Conservation (phyloP, 2,329 filamentous ascomycete species). For the Cryphonectria radicalis region DNA sequence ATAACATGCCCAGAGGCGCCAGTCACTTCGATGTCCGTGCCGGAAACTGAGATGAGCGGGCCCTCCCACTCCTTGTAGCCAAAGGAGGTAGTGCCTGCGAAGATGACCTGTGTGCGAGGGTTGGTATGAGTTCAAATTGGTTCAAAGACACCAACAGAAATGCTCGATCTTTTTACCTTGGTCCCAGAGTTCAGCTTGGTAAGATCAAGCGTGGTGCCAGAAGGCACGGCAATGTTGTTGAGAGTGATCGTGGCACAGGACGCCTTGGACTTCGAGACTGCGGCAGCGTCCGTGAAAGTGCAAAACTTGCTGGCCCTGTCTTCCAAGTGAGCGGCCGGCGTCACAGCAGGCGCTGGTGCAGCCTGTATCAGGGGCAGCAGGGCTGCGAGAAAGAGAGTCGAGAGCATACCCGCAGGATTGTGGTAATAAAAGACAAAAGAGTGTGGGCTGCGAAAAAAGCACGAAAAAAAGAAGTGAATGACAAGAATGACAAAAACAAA, state of each 20-base stretch:
- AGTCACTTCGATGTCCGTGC: slow-evolving; percentile 29
- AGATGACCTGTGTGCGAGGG: slow-evolving; percentile 31
- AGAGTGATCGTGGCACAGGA: slow-evolving; percentile 45
- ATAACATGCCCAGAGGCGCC: slow-evolving; percentile 32
- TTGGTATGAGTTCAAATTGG: neutral
- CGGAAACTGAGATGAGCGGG: slow-evolving; percentile 30
- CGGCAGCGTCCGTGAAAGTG: slow-evolving; percentile 29
- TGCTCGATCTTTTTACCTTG: slow-evolving; percentile 34
- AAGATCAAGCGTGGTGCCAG: slow-evolving; percentile 44
- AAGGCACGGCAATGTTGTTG: slow-evolving; percentile 41
- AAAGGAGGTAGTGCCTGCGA: slow-evolving; percentile 30
- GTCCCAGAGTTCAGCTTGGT: slow-evolving; percentile 41
- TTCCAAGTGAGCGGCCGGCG: slow-evolving; percentile 4
- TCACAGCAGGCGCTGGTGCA: slow-evolving; percentile 15
- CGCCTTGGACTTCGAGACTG: slow-evolving; percentile 29
- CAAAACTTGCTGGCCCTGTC: slow-evolving; percentile 24
- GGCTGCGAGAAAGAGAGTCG: slow-evolving; percentile 17
- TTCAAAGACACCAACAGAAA: neutral
- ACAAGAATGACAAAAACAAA: neutral
- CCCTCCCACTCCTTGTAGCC: slow-evolving; percentile 26
- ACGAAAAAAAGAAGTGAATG: neutral
- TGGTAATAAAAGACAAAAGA: neutral
- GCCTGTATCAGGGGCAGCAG: slow-evolving; percentile 21
- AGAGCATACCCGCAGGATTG: slow-evolving; percentile 5
- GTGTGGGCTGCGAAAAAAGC: neutral